Conservation (phyloP, 2,329 filamentous ascomycete species). For the Dactylonectria macrodidyma region DNA sequence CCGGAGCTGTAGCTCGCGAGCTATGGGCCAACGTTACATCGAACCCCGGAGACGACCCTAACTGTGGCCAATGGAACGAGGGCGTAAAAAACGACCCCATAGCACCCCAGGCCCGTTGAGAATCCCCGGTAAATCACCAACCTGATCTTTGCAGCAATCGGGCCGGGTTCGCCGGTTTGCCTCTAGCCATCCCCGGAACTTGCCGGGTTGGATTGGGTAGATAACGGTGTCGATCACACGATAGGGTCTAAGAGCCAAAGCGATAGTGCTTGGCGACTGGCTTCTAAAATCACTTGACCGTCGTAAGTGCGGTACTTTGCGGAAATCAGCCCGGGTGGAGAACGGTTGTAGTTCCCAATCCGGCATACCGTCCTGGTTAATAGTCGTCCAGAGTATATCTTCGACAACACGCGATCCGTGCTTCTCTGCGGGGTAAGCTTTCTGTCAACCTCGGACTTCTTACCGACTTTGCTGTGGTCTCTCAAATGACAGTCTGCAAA, state of each 20-base stretch:
- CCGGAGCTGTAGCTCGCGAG: too few relatives aligned
- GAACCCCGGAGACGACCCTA: not conserved
- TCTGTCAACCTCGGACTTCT: too few relatives aligned
- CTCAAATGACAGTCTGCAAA: too few relatives aligned
- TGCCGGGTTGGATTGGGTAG: not conserved
- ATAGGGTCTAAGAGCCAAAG: not conserved
- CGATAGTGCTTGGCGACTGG: not conserved
- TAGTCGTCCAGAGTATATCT: not conserved
- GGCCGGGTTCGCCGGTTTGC: slow-evolving; percentile 5
- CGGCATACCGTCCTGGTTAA: not conserved
- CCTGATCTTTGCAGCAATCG: not conserved
- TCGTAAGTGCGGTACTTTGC: not conserved
- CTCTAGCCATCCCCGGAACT: not conserved
- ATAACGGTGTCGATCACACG: slow-evolving; percentile 5
- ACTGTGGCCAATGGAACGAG: not conserved
- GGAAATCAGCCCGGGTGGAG: slow-evolving; percentile 2
- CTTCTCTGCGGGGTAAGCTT: slow-evolving; percentile 21
- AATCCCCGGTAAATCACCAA: not conserved
- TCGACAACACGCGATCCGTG: slow-evolving; percentile 12
- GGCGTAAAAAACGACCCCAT: not conserved
- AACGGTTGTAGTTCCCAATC: not conserved
- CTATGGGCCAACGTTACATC: not conserved
- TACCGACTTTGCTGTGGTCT: too few relatives aligned
- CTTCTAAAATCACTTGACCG: not conserved
- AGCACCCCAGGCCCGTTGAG: not conserved